phyloP scores from a whole-genome alignment of 2,329 filamentous ascomycete genomes.

The Septoria linicola region DNA sequence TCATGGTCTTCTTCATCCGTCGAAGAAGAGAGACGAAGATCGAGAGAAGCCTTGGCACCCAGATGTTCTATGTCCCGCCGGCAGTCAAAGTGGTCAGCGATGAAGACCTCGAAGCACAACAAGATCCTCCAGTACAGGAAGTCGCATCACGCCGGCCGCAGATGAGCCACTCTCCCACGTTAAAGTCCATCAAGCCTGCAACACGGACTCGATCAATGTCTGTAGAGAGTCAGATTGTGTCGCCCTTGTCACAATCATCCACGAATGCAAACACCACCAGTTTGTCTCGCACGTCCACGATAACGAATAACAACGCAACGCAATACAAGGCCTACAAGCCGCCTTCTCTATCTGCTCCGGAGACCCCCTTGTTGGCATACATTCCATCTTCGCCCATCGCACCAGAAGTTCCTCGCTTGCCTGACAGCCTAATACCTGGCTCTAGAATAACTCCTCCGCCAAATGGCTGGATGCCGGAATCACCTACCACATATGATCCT shows the following conservation, averaged over 20 bases:
- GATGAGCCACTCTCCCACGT: conserved; percentile 7
- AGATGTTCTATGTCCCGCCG: conserved; percentile 8
- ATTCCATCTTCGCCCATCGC: neutral
- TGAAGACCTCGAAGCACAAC: conserved; percentile 9
- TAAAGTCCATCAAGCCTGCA: conserved; percentile 9
- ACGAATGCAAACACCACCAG: conserved; percentile 2
- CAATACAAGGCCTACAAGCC: conserved; percentile 6
- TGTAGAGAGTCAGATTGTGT: conserved; percentile 2
- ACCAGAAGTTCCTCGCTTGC: neutral
- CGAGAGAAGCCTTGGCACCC: neutral
- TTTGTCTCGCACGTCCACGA: conserved; percentile 11
- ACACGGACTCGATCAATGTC: conserved; percentile 7
- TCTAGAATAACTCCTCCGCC: conserved; percentile 1
- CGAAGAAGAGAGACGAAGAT: neutral
- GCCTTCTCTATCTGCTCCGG: neutral
- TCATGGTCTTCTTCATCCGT: conserved; percentile 3
- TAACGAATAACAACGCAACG: conserved; percentile 11
- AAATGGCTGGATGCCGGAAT: conserved; percentile 7
- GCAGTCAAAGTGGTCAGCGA: conserved; percentile 5
- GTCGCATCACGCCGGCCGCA: conserved; percentile 5
- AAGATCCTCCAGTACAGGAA: conserved; percentile 10
- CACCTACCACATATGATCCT: neutral
- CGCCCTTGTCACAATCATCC: conserved; percentile 3
- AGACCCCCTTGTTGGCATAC: neutral
- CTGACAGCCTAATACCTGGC: conserved; percentile 5